phyloP scores from a whole-genome alignment of 225 moss, liverwort and hornwort genomes.

The Polytrichum formosum region DNA sequence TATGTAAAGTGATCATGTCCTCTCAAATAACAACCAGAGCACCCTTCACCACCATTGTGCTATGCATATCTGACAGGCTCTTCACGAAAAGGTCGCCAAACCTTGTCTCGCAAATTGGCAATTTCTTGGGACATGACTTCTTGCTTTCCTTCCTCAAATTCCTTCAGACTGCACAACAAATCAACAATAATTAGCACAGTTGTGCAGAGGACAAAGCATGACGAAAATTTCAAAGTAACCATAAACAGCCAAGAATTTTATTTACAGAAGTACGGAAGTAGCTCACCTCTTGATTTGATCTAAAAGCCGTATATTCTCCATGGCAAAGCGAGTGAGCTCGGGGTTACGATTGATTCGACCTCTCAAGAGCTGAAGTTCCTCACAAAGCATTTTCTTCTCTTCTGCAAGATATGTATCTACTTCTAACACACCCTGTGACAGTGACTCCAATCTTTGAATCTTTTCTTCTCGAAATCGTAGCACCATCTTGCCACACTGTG shows the following conservation, averaged over 20 bases:
- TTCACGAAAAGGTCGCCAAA: slow-evolving; percentile 4
- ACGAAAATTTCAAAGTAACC: too few species aligned
- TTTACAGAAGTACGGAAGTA: too few species aligned
- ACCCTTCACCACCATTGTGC: too few species aligned
- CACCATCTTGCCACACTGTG: slow-evolving; percentile 68
- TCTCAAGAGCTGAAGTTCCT: slow-evolving; percentile 52
- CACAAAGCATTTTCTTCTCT: slow-evolving; percentile 40
- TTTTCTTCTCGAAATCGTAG: slow-evolving; percentile 65
- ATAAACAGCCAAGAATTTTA: too few species aligned
- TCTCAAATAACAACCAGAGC: too few species aligned
- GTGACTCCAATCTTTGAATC: slow-evolving; percentile 55
- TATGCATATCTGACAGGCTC: too few species aligned
- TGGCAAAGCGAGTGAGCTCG: slow-evolving; percentile 69
- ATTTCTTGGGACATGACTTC: slow-evolving; percentile 51
- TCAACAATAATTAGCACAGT: too few species aligned
- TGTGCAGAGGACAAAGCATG: too few species aligned
- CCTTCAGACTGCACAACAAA: slow-evolving; percentile 41
- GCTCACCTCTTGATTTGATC: slow-evolving; percentile 60
- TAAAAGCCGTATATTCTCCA: slow-evolving; percentile 68
- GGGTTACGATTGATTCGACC: slow-evolving; percentile 60
- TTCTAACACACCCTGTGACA: slow-evolving; percentile 46
- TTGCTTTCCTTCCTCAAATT: slow-evolving; percentile 56
- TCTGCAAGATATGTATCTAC: slow-evolving; percentile 37
- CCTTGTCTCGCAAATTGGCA: slow-evolving; percentile 57
- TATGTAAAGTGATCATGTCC: too few species aligned